Evolutionary conservation across 306 rosid genomes (phyloP), one percentile per base, ranked within the genome.

Genomic region (Calophaca sinica): DNA sequence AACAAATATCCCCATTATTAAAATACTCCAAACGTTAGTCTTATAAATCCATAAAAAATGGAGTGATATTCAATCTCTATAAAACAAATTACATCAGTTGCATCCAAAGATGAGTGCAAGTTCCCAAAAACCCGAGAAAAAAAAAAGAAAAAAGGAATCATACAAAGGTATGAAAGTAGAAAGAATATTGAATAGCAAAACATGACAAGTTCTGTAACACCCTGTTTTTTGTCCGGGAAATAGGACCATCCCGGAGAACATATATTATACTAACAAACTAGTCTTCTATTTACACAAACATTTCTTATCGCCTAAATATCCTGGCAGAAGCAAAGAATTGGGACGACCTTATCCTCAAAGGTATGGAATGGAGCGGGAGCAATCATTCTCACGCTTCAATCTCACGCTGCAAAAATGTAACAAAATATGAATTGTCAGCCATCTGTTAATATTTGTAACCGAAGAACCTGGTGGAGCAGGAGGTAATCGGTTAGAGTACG

Each of bases 401-500:
- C 88, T 81, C 88, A 60, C 83, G 85, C 89, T 73, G 81, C 88
- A 87, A 89, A 85, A 89, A 88, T 89, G 84, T 70, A 81, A 53
- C 78, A 53, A 75, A 80, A 75, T 81, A 90, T 67, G 70, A 87
- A 81, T 54, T 14, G 42, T 75, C 69, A 49, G 65, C 67, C 79
- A 65, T 76, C 74, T 74, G 82, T 64, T 88, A 89, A 79, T 84
- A 91, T 78, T 65, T 89, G 89, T 88, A 83, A 50, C 90, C 1
- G 97, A 93, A 70, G 96, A 88, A 65, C 94, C 88, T 9, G 94
- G 98, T 3, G 96, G 97, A 5, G 96, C 68, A 12, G 98, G 98
- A 5, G 98, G 96, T 79, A 89, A 71, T 44, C 97, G 89, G 57
- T 89, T 91, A 20, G 98, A 29, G 98, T 93, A 0, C 97, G 93